Evolutionary conservation across 2,329 filamentous ascomycete genomes (phyloP).

Genomic region (Botryotinia globosa): DNA sequence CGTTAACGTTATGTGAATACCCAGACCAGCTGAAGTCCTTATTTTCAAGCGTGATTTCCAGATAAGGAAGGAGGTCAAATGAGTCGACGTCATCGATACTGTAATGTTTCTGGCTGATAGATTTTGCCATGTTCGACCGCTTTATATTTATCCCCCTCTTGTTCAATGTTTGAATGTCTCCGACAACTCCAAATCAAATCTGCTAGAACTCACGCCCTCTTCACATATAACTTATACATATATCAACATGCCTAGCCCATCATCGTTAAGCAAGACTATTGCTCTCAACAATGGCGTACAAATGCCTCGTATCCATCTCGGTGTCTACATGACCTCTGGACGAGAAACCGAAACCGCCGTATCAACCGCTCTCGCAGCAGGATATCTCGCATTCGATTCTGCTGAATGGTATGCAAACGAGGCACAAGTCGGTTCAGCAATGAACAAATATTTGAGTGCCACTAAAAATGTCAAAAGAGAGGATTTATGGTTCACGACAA

Average conservation of each 20-base stretch:
- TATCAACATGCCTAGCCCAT: slow-evolving; percentile 1
- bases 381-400: slow-evolving; percentile 53
- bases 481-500: slow-evolving; percentile 78
- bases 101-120: background rate
- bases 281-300: slow-evolving; percentile 39
- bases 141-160: background rate
- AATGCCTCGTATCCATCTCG: slow-evolving; percentile 71
- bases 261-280: slow-evolving; percentile 7
- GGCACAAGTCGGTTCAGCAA: slow-evolving; percentile 63
- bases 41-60: background rate
- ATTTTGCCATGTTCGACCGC: slow-evolving; percentile 10
- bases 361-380: slow-evolving; percentile 40
- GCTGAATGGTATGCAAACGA: slow-evolving; percentile 67
- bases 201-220: background rate
- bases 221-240: background rate
- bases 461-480: slow-evolving; percentile 58
- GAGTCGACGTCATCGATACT: slow-evolving; percentile 11
- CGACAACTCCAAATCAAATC: background rate
- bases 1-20: background rate
- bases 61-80: background rate
- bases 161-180: too few relatives aligned
- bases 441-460: slow-evolving; percentile 53
- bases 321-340: slow-evolving; percentile 69
- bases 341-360: slow-evolving; percentile 58
- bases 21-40: background rate